A percentile compares a stretch with the other conserved stretches of the same genome.
Evolutionary conservation across 2,329 filamentous ascomycete genomes (phyloP).

Genomic region (Colletotrichum limetticola): DNA sequence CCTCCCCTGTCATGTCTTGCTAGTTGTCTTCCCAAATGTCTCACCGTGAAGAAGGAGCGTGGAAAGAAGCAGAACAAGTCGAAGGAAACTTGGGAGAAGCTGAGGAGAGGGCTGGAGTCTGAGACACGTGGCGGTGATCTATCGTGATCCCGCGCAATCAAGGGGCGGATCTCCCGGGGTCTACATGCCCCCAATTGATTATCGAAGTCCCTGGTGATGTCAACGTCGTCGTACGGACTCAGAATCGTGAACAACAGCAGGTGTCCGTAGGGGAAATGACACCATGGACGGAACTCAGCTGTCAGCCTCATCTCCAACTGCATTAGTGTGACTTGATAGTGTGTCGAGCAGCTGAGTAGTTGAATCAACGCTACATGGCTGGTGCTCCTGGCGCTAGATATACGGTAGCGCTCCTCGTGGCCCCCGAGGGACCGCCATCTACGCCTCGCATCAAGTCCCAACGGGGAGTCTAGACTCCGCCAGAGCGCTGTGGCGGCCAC

Average conservation of each 20-base stretch:
- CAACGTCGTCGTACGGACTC: not conserved
- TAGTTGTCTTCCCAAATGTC: not conserved
- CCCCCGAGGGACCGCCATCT: too few species aligned
- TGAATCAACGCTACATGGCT: slow-evolving; percentile 15
- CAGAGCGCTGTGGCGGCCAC: not conserved
- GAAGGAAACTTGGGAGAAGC: not conserved
- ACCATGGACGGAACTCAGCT: not conserved
- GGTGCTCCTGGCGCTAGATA: not conserved
- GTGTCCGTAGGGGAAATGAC: not conserved
- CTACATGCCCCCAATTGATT: not conserved
- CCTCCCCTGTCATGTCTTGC: not conserved
- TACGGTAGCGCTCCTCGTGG: not conserved
- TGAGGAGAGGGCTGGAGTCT: not conserved
- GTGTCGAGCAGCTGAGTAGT: not conserved
- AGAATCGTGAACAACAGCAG: not conserved
- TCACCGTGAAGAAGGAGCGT: not conserved
- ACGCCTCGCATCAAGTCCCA: too few species aligned
- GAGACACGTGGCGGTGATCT: not conserved
- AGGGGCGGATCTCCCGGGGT: not conserved
- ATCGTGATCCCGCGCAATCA: not conserved
- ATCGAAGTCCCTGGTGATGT: not conserved
- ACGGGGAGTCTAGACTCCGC: not conserved
- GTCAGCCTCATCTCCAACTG: not conserved
- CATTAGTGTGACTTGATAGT: not conserved
- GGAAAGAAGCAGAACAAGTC: not conserved